These are phyloP conservation scores for Lagenidium giganteum DNA, from an alignment of 352 stramenopile genomes.

Conservation along the genomic window DNA sequence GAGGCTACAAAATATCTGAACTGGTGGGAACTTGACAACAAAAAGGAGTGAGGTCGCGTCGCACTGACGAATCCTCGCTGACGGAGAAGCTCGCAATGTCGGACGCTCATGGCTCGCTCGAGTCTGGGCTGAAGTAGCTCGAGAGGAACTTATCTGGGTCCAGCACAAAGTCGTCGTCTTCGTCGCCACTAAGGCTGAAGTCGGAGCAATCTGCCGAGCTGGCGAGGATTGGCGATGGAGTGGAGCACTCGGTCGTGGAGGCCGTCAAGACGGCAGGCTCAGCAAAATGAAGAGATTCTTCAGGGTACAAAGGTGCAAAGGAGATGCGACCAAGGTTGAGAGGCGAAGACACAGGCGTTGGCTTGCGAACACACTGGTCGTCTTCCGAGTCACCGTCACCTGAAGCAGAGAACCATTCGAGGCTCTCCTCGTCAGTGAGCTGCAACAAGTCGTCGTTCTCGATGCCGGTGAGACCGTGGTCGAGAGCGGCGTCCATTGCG, in stretches of 20 bases:
- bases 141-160: constrained; percentile 85
- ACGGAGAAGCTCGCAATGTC: constrained; percentile 31
- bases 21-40: constrained; percentile 9
- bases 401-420: constrained; percentile 75
- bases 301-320: constrained; percentile 19
- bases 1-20: constrained; percentile 16
- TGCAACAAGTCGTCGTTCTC: constrained; percentile 78
- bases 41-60: neutral
- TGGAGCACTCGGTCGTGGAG: constrained; percentile 11
- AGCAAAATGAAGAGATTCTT: constrained; percentile 13
- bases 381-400: constrained; percentile 20
- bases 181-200: constrained; percentile 29
- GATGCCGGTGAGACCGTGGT: constrained; percentile 62
- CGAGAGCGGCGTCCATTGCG: constrained; percentile 35
- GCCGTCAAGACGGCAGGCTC: constrained; percentile 3
- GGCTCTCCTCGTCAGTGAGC: constrained; percentile 68
- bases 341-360: constrained; percentile 8
- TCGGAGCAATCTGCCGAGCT: constrained; percentile 17
- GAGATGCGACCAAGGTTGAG: constrained; percentile 11
- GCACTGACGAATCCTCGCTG: constrained; percentile 1
- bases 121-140: constrained; percentile 65
- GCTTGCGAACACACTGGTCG: constrained; percentile 7
- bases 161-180: constrained; percentile 82
- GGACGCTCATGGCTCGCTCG: constrained; percentile 15
- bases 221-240: constrained; percentile 22